Evolutionary conservation across 495 filamentous ascomycete species (phyloP), one percentile per base, ranked within the genome.

Genomic region (Trichoderma virens): DNA sequence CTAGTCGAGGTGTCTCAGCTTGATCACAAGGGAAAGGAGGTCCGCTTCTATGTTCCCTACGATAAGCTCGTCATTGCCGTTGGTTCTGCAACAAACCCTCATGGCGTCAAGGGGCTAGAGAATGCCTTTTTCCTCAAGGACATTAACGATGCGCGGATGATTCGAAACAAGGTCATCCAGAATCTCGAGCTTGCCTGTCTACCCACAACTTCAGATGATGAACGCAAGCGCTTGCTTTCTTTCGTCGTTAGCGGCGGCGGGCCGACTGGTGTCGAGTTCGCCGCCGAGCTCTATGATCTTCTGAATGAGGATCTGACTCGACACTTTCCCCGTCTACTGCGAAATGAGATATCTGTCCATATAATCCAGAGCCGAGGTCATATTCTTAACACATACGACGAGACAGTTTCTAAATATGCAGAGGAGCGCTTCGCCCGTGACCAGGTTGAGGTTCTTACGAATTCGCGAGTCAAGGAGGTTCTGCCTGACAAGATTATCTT

Each of bases 331-430:
- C 85, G 86, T 65, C 88, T 99, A 61, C 79, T 99, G 30, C 85
- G 95, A 51, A 97, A 97, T 69, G 93, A 99, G 73, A 93, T 98
- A 47, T 98, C 95, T 4, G 93, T 99, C 0, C 95, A 99, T 72
- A 81, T 99, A 43, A 95, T 99, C 64, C 95, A 99, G 69, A 93
- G 89, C 70, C 83, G 95, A 51, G 86, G 84, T 39, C 93, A 99
- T 70, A 99, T 99, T 65, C 79, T 99, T 25, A 99, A 99, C 76
- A 99, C 95, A 5, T 99, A 99, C 71, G 95, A 99, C 68, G 95
- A 98, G 74, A 87, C 91, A 0, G 81, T 99, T 1, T 96, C 92
- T 25, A 86, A 86, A 70, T 99, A 91, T 72, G 95, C 95, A 63
- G 95, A 99, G 76, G 80, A 88, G 69, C 89, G 88, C 31, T 98